These are phyloP conservation scores for Wallacemonas sp. DNA, from an alignment of 208 protist genomes.

Conservation along the genomic window DNA sequence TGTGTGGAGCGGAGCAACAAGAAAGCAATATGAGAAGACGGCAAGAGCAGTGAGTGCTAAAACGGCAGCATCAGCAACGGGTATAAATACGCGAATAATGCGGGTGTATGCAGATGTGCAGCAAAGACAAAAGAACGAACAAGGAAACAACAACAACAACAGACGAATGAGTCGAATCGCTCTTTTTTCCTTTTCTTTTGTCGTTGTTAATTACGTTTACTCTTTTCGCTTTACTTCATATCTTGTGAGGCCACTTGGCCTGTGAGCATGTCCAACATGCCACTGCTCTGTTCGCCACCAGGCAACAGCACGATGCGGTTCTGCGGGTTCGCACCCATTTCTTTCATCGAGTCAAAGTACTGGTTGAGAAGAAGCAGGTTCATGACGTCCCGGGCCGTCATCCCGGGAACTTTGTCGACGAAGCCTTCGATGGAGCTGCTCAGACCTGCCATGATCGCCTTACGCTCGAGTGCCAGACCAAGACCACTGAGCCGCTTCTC, in stretches of 20 bases:
- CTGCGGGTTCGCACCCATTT: conserved; percentile 38
- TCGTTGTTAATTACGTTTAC: too few relatives aligned
- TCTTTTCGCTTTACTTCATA: conserved; percentile 41
- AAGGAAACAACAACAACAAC: too few relatives aligned
- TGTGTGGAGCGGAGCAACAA: not conserved
- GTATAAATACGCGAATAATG: conserved; percentile 3
- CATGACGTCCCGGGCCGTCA: conserved; percentile 61
- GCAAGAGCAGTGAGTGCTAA: too few relatives aligned
- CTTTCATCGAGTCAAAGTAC: conserved; percentile 86
- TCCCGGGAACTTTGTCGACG: conserved; percentile 42
- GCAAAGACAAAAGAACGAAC: too few relatives aligned
- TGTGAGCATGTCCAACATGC: conserved; percentile 38
- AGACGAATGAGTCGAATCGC: too few relatives aligned
- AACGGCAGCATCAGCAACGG: too few relatives aligned
- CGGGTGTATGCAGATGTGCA: too few relatives aligned
- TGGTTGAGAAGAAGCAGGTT: conserved; percentile 78
- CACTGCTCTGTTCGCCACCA: conserved; percentile 2
- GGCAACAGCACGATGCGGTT: conserved; percentile 62
- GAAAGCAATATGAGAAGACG: conserved; percentile 11
- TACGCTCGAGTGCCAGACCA: conserved; percentile 66
- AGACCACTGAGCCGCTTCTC: conserved; percentile 70
- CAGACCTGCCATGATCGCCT: conserved; percentile 68
- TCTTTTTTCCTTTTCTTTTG: conserved; percentile 1
- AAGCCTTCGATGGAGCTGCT: conserved; percentile 68
- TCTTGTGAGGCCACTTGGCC: conserved; percentile 19